Conservation (phyloP, 805 yeast genomes). For the Starmerella floricola region DNA sequence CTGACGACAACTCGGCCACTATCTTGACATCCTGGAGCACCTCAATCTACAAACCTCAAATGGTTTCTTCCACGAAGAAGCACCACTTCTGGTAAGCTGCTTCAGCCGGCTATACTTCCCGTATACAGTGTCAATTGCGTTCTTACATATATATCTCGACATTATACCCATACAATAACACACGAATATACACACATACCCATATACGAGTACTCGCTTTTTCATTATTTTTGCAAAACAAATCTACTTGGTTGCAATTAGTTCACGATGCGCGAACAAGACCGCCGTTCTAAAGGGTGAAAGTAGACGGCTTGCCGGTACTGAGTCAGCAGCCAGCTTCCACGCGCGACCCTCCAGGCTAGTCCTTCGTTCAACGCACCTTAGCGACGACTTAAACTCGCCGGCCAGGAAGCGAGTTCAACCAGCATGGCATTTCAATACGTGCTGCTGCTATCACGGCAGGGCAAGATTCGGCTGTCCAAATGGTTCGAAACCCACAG, state of each 20-base stretch:
- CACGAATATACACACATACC: no score
- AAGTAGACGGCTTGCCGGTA: no score
- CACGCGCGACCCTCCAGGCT: neutral
- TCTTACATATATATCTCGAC: no score
- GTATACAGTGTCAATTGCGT: no score
- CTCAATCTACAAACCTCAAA: slow-evolving; percentile 2
- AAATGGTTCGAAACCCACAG: slow-evolving; percentile 84
- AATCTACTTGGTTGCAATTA: no score
- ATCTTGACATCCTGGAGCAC: neutral
- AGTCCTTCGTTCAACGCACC: no score
- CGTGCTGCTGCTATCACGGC: slow-evolving; percentile 72
- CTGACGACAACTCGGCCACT: neutral
- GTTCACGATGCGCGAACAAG: no score
- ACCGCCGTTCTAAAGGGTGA: no score
- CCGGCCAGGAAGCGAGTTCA: neutral
- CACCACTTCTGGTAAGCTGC: neutral
- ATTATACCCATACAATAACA: no score
- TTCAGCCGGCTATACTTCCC: neutral
- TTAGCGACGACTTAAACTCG: neutral
- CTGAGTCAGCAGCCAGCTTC: no score
- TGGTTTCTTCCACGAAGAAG: neutral
- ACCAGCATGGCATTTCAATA: slow-evolving; percentile 60
- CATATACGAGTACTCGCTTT: no score
- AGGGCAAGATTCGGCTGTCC: slow-evolving; percentile 84
- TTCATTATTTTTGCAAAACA: no score